Evolutionary conservation across 83 land plant species (phyloP), one percentile per base, ranked within the genome.

Genomic region (Thuja plicata): DNA sequence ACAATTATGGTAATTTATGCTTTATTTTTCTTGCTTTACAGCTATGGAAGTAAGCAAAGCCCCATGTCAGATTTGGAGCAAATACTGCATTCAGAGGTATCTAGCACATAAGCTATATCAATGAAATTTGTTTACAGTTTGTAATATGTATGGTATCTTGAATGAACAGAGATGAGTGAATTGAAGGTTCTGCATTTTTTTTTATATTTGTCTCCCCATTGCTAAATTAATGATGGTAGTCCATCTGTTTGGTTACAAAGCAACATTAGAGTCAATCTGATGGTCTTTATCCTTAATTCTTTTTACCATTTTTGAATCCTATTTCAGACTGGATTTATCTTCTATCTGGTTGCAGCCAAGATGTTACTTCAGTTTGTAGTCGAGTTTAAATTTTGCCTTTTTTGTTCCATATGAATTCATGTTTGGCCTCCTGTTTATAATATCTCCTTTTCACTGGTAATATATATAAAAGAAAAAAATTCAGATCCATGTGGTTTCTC

Each of bases 21-120:
- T 32, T 15, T n/a, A 57, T 57, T 55, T 76, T 52, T 86, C 17
- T 37, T 57, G 32, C 37, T 40, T 62, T 95, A 91, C 98, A 98
- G 99, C 90, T 98, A 97, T 92, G 99, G 99, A 70, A 97, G 95
- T 89, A 89, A 93, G 87, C 91, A 94, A 17, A 60, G 80, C 30
- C 99, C 99, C 46, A 85, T 98, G 34, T 83, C 88, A 57, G 94
- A 93, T 62, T 34, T 98, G 48, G 78, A 88, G 48, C 85, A 98
- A 86, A 85, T 98, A 13, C 88, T 91, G 45, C 85, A 76, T 45
- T 55, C 91, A 45, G 90, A 92, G 99, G 99, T 98, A 57, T 32
- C 81, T 19, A 54, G 66, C 34, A 52, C 62, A 52, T 19, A 24
- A 50, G 38, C 55, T 85, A 34, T 41, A 52, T 24, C 13, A 52